These are phyloP conservation scores for Athelia psychrophila DNA, from an alignment of 1,284 basidiomycete genomes.

Conservation along the genomic window DNA sequence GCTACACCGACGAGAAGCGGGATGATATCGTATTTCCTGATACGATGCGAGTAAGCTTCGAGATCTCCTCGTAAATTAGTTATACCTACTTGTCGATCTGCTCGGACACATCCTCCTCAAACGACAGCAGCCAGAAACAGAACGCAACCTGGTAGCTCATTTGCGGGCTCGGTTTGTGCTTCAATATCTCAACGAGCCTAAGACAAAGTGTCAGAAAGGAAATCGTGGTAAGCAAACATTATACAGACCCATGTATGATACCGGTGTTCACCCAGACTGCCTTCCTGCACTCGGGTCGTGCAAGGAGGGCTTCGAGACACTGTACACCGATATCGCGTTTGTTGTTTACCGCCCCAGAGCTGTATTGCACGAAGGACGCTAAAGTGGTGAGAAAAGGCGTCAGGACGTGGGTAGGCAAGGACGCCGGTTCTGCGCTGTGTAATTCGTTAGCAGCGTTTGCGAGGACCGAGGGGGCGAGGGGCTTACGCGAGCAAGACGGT, in stretches of 20 bases:
- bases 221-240: not conserved
- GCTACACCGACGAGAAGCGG: constrained; percentile 86
- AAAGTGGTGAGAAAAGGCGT: constrained; percentile 68
- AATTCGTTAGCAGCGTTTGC: not conserved
- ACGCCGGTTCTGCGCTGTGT: constrained; percentile 50
- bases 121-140: constrained; percentile 93
- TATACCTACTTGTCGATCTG: constrained; percentile 72
- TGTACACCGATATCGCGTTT: constrained; percentile 90
- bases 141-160: constrained; percentile 93
- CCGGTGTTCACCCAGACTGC: constrained; percentile 71
- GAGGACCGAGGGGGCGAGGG: not conserved
- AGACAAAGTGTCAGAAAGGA: constrained; percentile 2
- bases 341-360: constrained; percentile 40
- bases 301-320: constrained; percentile 84
- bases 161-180: constrained; percentile 79
- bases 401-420: constrained; percentile 55
- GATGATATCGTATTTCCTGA: constrained; percentile 86
- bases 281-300: constrained; percentile 75
- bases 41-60: not conserved
- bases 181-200: constrained; percentile 78
- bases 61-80: not conserved
- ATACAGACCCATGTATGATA: constrained; percentile 58
- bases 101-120: constrained; percentile 82
- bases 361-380: constrained; percentile 60
- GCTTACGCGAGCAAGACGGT: constrained; percentile 79